Evolutionary conservation across 2,329 filamentous ascomycete species (phyloP), one percentile per base, ranked within the genome.

Genomic region (Fusarium newnesense): DNA sequence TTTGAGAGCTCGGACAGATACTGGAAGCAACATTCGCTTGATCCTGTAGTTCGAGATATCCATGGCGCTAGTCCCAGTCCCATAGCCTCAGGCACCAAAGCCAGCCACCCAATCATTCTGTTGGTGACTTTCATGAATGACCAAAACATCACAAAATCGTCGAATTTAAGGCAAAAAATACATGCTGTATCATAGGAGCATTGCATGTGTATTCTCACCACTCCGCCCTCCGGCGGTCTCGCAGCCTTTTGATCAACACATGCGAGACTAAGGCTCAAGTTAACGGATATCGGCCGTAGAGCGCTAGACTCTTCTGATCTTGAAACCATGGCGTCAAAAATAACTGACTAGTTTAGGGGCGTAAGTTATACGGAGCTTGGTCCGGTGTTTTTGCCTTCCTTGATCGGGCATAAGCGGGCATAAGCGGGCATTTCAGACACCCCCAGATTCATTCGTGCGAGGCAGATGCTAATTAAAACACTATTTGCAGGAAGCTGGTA

Each of bases 321-420:
- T 24, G 4, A 5, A 24, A 18, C 6, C 8, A 2, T 13, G n/a
- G 30, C 2, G n/a, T 34, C 16, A 24, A 34, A 34, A 50, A 50
- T 24, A 34, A 13, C 4, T 8, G n/a, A 24, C 30, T 24, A 10
- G 30, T 16, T 24, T 8, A 1, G 9, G 24, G 4, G 16, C 9
- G 2, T 24, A 3, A 34, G 5, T 5, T 15, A 19, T 9, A 19
- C n/a, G 4, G 9, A 34, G 0, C 4, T 19, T 24, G 30, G 5
- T 10, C 30, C 10, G 10, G n/a, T 15, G 30, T 34, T 50, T 50
- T 34, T 34, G 9, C 44, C 18, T 18, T 34, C 18, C 47, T 19
- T 19, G 2, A 19, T 13, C 18, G 13, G 24, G 8, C 16, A 53
- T 39, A 12, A n/a, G 13, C 28, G 13, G 18, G 5, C 13, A 11